Evolutionary conservation across 2,329 filamentous ascomycete genomes (phyloP).

Genomic region (Fusarium continuum): DNA sequence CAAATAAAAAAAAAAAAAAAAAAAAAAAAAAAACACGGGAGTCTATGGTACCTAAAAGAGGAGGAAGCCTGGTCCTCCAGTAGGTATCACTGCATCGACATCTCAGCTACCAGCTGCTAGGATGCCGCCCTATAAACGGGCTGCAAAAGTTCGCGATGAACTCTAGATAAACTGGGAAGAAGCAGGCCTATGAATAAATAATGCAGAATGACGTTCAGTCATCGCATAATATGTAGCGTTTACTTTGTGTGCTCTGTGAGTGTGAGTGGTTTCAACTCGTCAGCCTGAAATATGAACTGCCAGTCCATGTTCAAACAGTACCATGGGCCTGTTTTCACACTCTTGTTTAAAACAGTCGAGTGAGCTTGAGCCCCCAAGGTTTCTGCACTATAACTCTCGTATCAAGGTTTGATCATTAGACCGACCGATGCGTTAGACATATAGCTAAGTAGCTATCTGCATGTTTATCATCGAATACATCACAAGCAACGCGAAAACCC

Average conservation of each 20-base stretch:
- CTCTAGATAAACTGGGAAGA: not conserved
- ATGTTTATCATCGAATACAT: not conserved
- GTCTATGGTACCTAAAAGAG: constrained; percentile 12
- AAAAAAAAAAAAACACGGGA: not conserved
- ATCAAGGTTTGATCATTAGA: too few relatives aligned
- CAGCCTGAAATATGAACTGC: not conserved
- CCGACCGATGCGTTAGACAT: too few relatives aligned
- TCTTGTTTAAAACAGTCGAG: too few relatives aligned
- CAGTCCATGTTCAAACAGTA: too few relatives aligned
- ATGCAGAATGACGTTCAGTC: not conserved
- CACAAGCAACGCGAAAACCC: not conserved
- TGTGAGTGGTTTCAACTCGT: too few relatives aligned
- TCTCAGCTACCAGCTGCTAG: constrained; percentile 2
- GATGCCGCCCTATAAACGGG: constrained; percentile 15
- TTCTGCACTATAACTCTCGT: too few relatives aligned
- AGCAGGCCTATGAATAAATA: not conserved
- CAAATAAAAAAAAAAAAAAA: too few relatives aligned
- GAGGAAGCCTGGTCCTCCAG: constrained; percentile 5
- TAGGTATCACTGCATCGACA: constrained; percentile 1
- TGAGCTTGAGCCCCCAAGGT: too few relatives aligned
- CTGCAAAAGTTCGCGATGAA: not conserved
- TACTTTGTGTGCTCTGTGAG: not conserved
- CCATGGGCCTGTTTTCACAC: too few relatives aligned
- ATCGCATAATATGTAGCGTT: not conserved
- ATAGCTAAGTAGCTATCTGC: too few relatives aligned